Evolutionary conservation across 495 filamentous ascomycete species (phyloP).

Genomic region (Aspergillus ostianus): DNA sequence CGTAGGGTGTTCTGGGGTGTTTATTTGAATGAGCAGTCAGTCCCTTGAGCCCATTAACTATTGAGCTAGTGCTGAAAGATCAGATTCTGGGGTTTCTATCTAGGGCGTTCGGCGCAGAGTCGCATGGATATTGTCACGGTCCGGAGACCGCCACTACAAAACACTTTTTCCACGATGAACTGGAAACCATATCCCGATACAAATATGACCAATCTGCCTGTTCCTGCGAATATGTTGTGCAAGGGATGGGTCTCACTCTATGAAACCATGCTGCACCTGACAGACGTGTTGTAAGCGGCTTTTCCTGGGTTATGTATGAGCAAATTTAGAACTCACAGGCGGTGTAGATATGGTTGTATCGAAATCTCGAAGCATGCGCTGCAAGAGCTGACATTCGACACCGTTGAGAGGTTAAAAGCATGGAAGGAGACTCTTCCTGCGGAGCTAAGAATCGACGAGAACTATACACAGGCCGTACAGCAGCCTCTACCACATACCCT

Average conservation of each 20-base stretch:
- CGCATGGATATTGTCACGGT: constrained; percentile 28
- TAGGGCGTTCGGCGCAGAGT: constrained; percentile 26
- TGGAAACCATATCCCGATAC: background rate
- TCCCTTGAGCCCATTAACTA: background rate
- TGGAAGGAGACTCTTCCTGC: constrained; percentile 29
- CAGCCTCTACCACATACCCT: constrained; percentile 31
- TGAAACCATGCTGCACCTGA: constrained; percentile 29
- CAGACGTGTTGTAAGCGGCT: constrained; percentile 16
- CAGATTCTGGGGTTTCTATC: constrained; percentile 32
- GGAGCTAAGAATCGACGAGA: constrained; percentile 21
- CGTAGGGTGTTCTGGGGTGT: constrained; percentile 33
- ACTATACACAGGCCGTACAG: constrained; percentile 6
- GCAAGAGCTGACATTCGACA: constrained; percentile 21
- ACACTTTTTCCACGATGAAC: background rate
- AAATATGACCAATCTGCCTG: background rate
- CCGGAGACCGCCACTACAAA: constrained; percentile 4
- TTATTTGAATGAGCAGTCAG: constrained; percentile 36
- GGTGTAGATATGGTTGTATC: constrained; percentile 17
- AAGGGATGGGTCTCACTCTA: constrained; percentile 8
- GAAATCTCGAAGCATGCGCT: constrained; percentile 13
- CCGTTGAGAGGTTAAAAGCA: constrained; percentile 16
- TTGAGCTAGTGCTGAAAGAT: background rate
- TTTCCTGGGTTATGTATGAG: background rate
- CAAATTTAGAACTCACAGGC: background rate
- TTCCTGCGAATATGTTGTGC: background rate